Evolutionary conservation across 257 asterid species (phyloP), one percentile per base, ranked within the genome.

Genomic region (Ballota nigra): DNA sequence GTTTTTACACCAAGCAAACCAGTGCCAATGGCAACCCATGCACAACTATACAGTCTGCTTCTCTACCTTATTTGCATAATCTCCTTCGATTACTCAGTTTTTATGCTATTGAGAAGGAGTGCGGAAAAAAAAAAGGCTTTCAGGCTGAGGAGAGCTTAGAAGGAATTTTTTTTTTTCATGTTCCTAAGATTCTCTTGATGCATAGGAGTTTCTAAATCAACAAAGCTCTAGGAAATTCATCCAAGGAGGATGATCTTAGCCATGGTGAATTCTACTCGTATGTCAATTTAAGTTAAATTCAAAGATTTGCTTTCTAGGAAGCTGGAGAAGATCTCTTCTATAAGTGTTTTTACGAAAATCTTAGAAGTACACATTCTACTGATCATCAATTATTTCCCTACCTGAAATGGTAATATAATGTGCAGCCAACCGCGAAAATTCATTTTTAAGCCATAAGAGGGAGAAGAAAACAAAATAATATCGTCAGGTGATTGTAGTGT

Each of bases 391-490:
- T 19, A 52, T 31, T 53, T 22, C 52, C 22, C 12, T 36, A 13
- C 24, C 52, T 55, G 36, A 38, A 18, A 36, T 34, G 64, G 38
- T 68, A 52, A 51, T 68, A 8, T 16, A 52, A 29, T 33, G 23
- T 55, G 41, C 24, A 56, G 28, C 55, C 29, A 57, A 33, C 2
- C 19, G 19, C 24, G 65, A 57, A 36, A 38, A 23, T 57, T 16
- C 75, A 40, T 57, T 28, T 58, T 16, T 22, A 58, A 41, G 68
- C 29, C 28, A 10, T 26, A 40, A 24, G 16, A 23, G 59, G 75
- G 41, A 69, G 63, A 69, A 38, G 41, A 36, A 66, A 66, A 43
- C 59, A 47, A 15, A 56, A 38, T 15, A 55, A 47, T 36, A 22
- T 40, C 6, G 7, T 8, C 4, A 23, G n/a, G 36, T 41, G 34